phyloP scores from a whole-genome alignment of 495 filamentous ascomycete species.

The Penicillium soppii region DNA sequence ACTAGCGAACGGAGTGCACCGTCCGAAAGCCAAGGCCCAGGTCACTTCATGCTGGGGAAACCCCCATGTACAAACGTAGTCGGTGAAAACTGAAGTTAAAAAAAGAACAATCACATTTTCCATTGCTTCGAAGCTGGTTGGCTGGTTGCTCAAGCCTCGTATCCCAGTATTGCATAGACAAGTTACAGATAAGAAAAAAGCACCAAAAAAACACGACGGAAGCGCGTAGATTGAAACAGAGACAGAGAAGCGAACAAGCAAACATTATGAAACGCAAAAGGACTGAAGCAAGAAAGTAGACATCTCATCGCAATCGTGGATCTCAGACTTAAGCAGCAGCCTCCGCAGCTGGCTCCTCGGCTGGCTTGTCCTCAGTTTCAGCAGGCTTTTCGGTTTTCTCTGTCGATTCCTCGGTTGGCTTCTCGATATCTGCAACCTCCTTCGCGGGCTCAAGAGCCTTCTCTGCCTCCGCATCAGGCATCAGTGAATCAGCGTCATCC shows the following conservation, averaged over 20 bases:
- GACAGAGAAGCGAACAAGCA: constrained; percentile 1
- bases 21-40: neutral
- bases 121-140: constrained; percentile 12
- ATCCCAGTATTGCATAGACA: constrained; percentile 12
- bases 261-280: constrained; percentile 4
- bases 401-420: constrained; percentile 12
- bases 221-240: constrained; percentile 1
- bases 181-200: constrained; percentile 1
- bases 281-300: constrained; percentile 1
- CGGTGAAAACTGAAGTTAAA: too few relatives aligned
- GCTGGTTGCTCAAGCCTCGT: constrained; percentile 10
- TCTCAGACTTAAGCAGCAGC: constrained; percentile 17
- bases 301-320: neutral
- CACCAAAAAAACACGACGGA: neutral
- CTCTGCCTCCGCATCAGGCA: constrained; percentile 33
- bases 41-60: too few relatives aligned
- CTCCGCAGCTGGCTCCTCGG: constrained; percentile 19
- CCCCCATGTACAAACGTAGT: too few relatives aligned
- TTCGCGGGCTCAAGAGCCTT: constrained; percentile 12
- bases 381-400: constrained; percentile 23
- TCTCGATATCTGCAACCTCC: constrained; percentile 15
- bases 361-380: constrained; percentile 16
- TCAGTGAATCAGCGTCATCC: constrained; percentile 43
- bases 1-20: too few relatives aligned
- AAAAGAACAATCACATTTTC: constrained; percentile 15